Conservation (phyloP, 2,329 filamentous ascomycete genomes). For the Ascochyta rabiei region DNA sequence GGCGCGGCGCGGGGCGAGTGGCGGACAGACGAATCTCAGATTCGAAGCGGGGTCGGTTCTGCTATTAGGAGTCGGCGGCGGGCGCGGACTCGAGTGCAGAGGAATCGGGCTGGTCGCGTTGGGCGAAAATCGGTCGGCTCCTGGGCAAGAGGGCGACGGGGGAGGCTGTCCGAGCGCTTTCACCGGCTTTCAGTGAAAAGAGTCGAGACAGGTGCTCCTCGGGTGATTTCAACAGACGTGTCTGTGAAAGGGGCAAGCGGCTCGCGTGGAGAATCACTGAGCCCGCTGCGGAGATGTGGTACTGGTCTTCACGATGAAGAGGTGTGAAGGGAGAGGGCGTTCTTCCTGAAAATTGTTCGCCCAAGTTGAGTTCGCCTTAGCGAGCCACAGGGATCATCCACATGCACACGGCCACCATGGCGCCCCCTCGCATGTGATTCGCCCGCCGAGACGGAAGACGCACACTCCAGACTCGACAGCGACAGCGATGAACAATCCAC, state of each 20-base stretch:
- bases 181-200: slow-evolving; percentile 37
- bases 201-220: slow-evolving; percentile 40
- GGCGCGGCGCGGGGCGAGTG: slow-evolving; percentile 22
- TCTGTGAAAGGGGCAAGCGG: slow-evolving; percentile 49
- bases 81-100: slow-evolving; percentile 38
- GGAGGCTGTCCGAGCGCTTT: slow-evolving; percentile 44
- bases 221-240: slow-evolving; percentile 46
- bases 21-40: slow-evolving; percentile 40
- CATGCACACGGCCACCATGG: slow-evolving; percentile 6
- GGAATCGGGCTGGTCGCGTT: slow-evolving; percentile 27
- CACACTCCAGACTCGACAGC: no score
- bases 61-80: slow-evolving; percentile 34
- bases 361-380: slow-evolving; percentile 30
- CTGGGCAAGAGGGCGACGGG: slow-evolving; percentile 39
- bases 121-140: slow-evolving; percentile 31
- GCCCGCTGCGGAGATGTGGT: slow-evolving; percentile 40
- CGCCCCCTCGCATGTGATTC: slow-evolving; percentile 18
- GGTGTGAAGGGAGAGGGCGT: slow-evolving; percentile 28
- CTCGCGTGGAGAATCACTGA: slow-evolving; percentile 38
- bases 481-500: no score
- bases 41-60: slow-evolving; percentile 25
- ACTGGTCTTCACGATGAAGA: slow-evolving; percentile 45
- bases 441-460: no score
- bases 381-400: slow-evolving; percentile 19
- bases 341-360: slow-evolving; percentile 31